Evolutionary conservation across 1,284 basidiomycete species (phyloP).

Genomic region (Fomitiporia mediterranea): DNA sequence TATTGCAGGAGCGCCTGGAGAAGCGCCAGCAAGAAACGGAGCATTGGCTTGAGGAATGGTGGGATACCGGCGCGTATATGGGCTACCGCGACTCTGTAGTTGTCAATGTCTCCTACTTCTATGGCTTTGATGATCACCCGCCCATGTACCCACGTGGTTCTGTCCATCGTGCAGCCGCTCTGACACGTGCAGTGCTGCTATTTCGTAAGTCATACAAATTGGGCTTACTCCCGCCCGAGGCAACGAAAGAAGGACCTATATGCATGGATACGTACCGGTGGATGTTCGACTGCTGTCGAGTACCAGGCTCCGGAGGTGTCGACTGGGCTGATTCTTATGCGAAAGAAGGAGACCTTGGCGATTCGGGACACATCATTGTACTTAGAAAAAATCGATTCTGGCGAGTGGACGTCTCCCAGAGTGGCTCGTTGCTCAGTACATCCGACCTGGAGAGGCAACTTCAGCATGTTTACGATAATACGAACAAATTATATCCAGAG

Average conservation of each 20-base stretch:
- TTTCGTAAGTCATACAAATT: constrained; percentile 66
- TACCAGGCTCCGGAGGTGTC: constrained; percentile 65
- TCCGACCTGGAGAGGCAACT: constrained; percentile 73
- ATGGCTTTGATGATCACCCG: constrained; percentile 71
- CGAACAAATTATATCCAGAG: constrained; percentile 56
- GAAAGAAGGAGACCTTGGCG: constrained; percentile 56
- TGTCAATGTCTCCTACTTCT: constrained; percentile 81
- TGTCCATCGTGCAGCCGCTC: constrained; percentile 68
- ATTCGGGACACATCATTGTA: constrained; percentile 72
- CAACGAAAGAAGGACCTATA: constrained; percentile 66
- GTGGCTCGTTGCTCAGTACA: constrained; percentile 61
- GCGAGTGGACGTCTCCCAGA: constrained; percentile 59
- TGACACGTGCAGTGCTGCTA: constrained; percentile 66
- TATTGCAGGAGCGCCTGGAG: constrained; percentile 55
- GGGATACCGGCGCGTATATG: constrained; percentile 71
- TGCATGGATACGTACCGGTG: constrained; percentile 91
- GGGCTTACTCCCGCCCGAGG: constrained; percentile 68
- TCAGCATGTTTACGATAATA: constrained; percentile 66
- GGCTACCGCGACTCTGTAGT: constrained; percentile 75
- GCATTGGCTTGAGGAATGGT: constrained; percentile 83
- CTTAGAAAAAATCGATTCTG: constrained; percentile 75
- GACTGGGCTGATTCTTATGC: constrained; percentile 78
- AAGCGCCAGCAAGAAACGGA: constrained; percentile 43
- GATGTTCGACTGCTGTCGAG: constrained; percentile 91
- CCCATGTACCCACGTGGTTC: constrained; percentile 51